Percentiles rank a stretch among this genome's conserved stretches.
Conservation (phyloP, 2,329 filamentous ascomycete genomes). For the Hypoxylon sp. region DNA sequence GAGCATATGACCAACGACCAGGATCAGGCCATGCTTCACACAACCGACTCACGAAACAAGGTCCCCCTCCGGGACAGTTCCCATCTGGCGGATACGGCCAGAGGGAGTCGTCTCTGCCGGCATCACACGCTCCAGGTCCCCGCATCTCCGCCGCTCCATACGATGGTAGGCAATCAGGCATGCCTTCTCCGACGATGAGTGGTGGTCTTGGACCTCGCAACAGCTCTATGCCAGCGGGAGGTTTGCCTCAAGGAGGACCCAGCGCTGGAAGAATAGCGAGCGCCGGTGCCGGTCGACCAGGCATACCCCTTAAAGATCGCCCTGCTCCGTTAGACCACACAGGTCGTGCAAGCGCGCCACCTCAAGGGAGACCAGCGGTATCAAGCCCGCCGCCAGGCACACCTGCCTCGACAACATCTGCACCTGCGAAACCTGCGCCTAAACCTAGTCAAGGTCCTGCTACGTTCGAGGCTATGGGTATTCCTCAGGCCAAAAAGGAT, state of each 20-base stretch:
- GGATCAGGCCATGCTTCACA: conserved; percentile 53
- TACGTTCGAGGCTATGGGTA: conserved; percentile 98
- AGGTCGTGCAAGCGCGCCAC: conserved; percentile 58
- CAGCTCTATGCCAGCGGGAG: conserved; percentile 48
- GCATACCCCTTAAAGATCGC: conserved; percentile 49
- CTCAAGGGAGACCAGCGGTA: conserved; percentile 45
- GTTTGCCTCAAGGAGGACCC: conserved; percentile 52
- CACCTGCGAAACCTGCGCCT: conserved; percentile 59
- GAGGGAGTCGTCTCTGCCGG: conserved; percentile 48
- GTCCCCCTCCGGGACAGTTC: conserved; percentile 51
- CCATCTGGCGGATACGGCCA: conserved; percentile 46
- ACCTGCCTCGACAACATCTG: conserved; percentile 52
- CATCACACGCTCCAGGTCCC: conserved; percentile 55
- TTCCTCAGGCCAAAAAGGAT: conserved; percentile 86
- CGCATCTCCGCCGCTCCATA: conserved; percentile 55
- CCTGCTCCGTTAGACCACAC: conserved; percentile 46
- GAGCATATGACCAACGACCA: conserved; percentile 48
- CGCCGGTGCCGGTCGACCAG: conserved; percentile 42
- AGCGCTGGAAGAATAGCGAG: conserved; percentile 44
- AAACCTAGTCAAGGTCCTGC: conserved; percentile 81
- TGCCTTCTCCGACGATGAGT: conserved; percentile 49
- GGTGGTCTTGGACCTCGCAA: conserved; percentile 50
- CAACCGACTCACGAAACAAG: conserved; percentile 59
- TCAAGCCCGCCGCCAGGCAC: conserved; percentile 52
- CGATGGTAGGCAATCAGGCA: conserved; percentile 48